Base-by-base conservation (phyloP, 2,329 filamentous ascomycete species). In the Diplocarpon mali region DNA sequence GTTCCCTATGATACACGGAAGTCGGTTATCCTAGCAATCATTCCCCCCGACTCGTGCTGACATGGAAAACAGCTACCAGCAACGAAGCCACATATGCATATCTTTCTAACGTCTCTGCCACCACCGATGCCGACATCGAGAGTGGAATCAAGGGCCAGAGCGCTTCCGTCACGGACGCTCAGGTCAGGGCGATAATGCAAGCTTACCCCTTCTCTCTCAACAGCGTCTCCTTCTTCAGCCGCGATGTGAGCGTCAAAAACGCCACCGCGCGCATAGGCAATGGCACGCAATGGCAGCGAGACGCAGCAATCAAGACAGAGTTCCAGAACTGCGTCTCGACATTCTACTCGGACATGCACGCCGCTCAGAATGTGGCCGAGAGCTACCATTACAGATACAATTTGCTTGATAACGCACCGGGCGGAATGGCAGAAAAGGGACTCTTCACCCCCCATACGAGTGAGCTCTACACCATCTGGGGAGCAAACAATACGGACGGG, bases 1-100 rank as follows among this genome's bases (percentile, higher is more conserved):
- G 14, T 66, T 78, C 0, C 75, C 75, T 0, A 60, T 69, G 1
- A 67, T 78, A n/a, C 68, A 67, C 28, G 68, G 53, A 35, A 38
- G 42, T 39, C n/a, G 27, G 35, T 32, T 17, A 43, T 24, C n/a
- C n/a, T n/a, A n/a, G 20, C 20, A 3, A 3, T 7, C 20, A 3
- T 24, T 24, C 20, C 7, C 20, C 20, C 20, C 20, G 20, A 24
- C 20, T 24, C 20, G 20, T 24, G 20, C 20, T 24, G 20, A 24
- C 20, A 3, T 3, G 20, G 20, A 24, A 24, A 24, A 24, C 20
- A 24, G 20, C 20, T 3, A 24, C 20, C 2, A 50, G 38, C 20
- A 44, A 51, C 17, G 49, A 51, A 41, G 49, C 46, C 3, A 48
- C 49, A n/a, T 41, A 38, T 11, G 42, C 46, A 14, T 48, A 34